Base-by-base conservation (phyloP, 2,329 filamentous ascomycete species). In the Geoglossum cookeanum region DNA sequence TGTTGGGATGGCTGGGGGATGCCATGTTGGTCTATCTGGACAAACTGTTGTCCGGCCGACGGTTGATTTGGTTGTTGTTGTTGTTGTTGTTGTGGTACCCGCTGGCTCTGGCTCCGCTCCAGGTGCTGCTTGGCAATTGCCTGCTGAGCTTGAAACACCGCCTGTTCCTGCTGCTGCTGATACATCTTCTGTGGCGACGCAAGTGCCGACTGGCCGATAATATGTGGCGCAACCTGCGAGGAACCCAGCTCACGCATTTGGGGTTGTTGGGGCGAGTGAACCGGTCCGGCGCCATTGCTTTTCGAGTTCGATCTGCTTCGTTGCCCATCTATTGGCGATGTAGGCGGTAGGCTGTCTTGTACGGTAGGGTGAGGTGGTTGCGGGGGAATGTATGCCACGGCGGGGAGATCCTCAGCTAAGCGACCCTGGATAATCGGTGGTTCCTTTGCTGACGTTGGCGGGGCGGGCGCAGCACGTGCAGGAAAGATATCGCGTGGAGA, bases 121-220 rank as follows among this genome's bases (percentile, higher is more conserved):
- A 94, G 69, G 63, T 87, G 82, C 59, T 76, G 75, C 35, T 80
- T 78, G 33, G 77, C 75, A 74, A 88, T 84, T 60, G 84, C 81
- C 62, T 89, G 84, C 66, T 94, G 86, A 2, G 86, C 84, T 62
- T 85, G 81, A 6, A 81, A 80, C 77, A 91, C 81, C 42, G 87
- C 85, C 65, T 90, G 85, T 65, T 94, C 85, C 55, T 82, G 66
- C 63, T 83, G 78, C 63, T 83, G 79, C 63, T 83, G 79, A 62
- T 82, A 81, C 4, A 72, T 67, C 9, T 69, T 71, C 60, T 67
- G 66, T 13, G 64, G 64, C 17, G 64, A 62, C 3, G 58, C 35
- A 17, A 61, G 60, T 56, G 22, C 22, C 22, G 66, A 64, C 54
- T 57, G 54, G 37, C 37, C 30, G n/a, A 57, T 57, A 15, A 57